Conservation (phyloP, 176 grass and related monocot species). For the Metroxylon sagu region DNA sequence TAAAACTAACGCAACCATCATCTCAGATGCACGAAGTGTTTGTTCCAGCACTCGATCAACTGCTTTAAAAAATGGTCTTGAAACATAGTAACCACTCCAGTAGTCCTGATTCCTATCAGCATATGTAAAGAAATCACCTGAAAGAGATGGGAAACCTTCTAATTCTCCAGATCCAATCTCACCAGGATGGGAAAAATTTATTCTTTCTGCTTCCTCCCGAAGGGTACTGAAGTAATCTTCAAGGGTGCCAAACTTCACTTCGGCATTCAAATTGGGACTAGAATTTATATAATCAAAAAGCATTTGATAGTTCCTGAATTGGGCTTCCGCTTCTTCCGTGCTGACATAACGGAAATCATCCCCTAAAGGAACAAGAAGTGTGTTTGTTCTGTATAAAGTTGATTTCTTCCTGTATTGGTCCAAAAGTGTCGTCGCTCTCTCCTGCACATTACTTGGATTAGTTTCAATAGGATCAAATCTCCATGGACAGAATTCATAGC, state of each 20-base stretch:
- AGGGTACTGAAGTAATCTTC: slow-evolving; percentile 91
- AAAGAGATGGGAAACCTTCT: slow-evolving; percentile 86
- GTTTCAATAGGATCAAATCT: slow-evolving; percentile 75
- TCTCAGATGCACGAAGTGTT: slow-evolving; percentile 83
- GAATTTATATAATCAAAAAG: slow-evolving; percentile 97
- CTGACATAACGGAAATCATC: slow-evolving; percentile 96
- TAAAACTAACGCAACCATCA: slow-evolving; percentile 75
- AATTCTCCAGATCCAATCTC: slow-evolving; percentile 80
- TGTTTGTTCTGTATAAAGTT: slow-evolving; percentile 89
- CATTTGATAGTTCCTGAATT: slow-evolving; percentile 88
- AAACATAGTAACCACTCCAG: slow-evolving; percentile 98
- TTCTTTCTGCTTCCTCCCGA: slow-evolving; percentile 70
- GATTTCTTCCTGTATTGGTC: slow-evolving; percentile 98
- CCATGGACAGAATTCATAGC: slow-evolving; percentile 87
- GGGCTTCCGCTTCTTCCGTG: slow-evolving; percentile 77
- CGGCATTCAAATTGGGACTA: slow-evolving; percentile 65
- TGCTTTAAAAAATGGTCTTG: slow-evolving; percentile 96
- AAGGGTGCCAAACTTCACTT: slow-evolving; percentile 89
- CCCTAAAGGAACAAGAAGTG: slow-evolving; percentile 89
- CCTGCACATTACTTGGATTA: slow-evolving; percentile 58
- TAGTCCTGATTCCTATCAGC: slow-evolving; percentile 91
- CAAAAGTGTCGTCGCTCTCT: slow-evolving; percentile 80
- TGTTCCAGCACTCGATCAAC: slow-evolving; percentile 89
- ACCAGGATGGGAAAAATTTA: slow-evolving; percentile 67
- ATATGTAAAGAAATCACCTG: slow-evolving; percentile 98